A percentile compares a stretch with the other conserved stretches of the same genome.
phyloP scores from a whole-genome alignment of 1,284 basidiomycete species.

The Ganoderma meredithae region DNA sequence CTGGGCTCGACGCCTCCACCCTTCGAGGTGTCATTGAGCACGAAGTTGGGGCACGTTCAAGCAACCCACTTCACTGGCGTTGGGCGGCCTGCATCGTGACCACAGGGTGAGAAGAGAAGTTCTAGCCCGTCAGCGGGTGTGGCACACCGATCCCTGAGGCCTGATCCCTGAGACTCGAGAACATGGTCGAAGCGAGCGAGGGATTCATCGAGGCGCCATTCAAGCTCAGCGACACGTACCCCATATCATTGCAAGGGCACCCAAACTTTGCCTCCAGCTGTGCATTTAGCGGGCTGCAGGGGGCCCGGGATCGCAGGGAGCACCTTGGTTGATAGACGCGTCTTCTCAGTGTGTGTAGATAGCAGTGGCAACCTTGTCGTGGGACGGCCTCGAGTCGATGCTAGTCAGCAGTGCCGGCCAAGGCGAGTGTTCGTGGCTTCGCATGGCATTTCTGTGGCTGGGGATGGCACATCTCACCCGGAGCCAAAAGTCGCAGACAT shows the following conservation, averaged over 20 bases:
- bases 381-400: slow-evolving; percentile 3
- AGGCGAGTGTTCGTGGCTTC: neutral
- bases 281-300: neutral
- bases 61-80: neutral
- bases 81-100: neutral
- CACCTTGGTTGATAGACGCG: slow-evolving; percentile 11
- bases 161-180: neutral
- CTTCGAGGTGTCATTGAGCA: neutral
- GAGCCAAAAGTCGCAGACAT: slow-evolving; percentile 1
- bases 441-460: slow-evolving; percentile 6
- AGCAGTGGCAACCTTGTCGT: slow-evolving; percentile 15
- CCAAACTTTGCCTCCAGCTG: slow-evolving; percentile 10
- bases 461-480: slow-evolving; percentile 18
- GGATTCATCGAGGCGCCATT: slow-evolving; percentile 3
- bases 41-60: slow-evolving; percentile 2
- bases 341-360: slow-evolving; percentile 12
- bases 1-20: slow-evolving; percentile 13
- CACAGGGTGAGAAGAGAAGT: neutral
- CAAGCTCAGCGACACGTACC: slow-evolving; percentile 29
- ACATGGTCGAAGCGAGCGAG: slow-evolving; percentile 7
- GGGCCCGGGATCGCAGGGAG: neutral
- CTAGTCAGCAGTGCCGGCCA: slow-evolving; percentile 3
- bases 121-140: neutral
- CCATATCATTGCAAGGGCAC: slow-evolving; percentile 18
- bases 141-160: neutral